These are phyloP conservation scores for Picea engelmannii DNA, from an alignment of 83 land plant genomes.

Conservation along the genomic window DNA sequence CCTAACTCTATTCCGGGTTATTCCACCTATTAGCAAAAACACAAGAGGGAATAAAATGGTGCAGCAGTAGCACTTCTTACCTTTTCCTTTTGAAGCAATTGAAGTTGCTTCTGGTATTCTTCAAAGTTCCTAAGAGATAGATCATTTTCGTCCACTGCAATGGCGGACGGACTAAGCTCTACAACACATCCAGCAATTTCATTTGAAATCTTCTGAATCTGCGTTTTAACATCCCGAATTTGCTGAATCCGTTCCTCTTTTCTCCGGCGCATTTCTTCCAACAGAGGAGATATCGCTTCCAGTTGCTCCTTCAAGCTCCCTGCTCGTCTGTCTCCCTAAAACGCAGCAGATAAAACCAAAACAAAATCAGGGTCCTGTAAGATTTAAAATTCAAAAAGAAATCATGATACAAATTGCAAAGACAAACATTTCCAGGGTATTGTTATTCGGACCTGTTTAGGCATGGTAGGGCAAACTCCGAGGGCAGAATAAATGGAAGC, in stretches of 20 bases:
- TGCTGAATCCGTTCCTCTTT: conserved; percentile 46
- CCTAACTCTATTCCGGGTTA: too few species aligned
- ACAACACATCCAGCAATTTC: conserved; percentile 37
- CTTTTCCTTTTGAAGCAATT: conserved; percentile 62
- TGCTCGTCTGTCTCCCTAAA: conserved; percentile 38
- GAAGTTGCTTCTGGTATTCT: conserved; percentile 42
- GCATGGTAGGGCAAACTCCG: conserved; percentile 67
- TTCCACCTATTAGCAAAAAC: too few species aligned
- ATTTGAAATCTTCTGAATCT: conserved; percentile 41
- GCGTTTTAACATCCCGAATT: conserved; percentile 49
- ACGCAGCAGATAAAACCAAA: not conserved
- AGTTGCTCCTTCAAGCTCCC: conserved; percentile 64
- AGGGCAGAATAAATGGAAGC: conserved; percentile 71
- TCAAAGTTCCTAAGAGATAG: conserved; percentile 59
- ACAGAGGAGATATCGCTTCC: conserved; percentile 32
- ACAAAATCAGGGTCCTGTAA: not conserved
- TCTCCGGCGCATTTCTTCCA: conserved; percentile 68
- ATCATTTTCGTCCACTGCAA: conserved; percentile 49
- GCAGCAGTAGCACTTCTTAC: too few species aligned
- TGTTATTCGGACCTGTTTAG: conserved; percentile 53
- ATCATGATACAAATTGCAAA: not conserved
- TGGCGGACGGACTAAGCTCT: not conserved
- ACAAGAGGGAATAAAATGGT: too few species aligned
- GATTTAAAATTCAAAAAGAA: not conserved
- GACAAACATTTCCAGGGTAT: not conserved